These are phyloP conservation scores for Lotus japonicus DNA, from an alignment of 306 rosid species.

Conservation along the genomic window DNA sequence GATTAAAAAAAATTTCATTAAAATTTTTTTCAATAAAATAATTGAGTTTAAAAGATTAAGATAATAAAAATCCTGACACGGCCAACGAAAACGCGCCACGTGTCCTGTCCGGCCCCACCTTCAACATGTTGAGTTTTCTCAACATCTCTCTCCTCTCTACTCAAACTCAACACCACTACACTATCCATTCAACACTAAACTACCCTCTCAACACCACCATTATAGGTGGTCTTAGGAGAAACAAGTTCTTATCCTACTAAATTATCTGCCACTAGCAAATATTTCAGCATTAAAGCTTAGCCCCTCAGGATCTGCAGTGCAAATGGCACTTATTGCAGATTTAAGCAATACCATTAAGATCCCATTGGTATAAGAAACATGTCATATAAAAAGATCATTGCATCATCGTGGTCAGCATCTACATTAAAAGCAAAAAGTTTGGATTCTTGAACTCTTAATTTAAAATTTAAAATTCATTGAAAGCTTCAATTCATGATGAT, in stretches of 20 bases:
- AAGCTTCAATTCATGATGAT: constrained; percentile 21
- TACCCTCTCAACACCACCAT: too few relatives aligned
- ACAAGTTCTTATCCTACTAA: background rate
- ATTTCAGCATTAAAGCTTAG: background rate
- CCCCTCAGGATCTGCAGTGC: background rate
- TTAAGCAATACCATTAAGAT: background rate
- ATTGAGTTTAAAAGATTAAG: too few relatives aligned
- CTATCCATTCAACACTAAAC: too few relatives aligned
- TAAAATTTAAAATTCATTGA: constrained; percentile 10
- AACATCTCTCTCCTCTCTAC: too few relatives aligned
- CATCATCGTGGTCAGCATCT: constrained; percentile 23
- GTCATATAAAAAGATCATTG: background rate
- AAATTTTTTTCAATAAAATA: too few relatives aligned
- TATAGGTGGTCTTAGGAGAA: too few relatives aligned
- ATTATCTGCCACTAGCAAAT: constrained; percentile 10
- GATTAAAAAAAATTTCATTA: too few relatives aligned
- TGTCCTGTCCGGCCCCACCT: too few relatives aligned
- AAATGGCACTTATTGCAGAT: constrained; percentile 14
- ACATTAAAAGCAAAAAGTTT: background rate
- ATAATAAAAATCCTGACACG: too few relatives aligned
- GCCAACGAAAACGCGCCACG: too few relatives aligned
- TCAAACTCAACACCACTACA: too few relatives aligned
- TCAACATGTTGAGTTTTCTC: too few relatives aligned
- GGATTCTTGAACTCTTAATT: background rate
- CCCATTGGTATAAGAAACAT: background rate